These are phyloP conservation scores for Protomyces inouyei DNA, from an alignment of 1,139 yeast genomes.

Conservation along the genomic window DNA sequence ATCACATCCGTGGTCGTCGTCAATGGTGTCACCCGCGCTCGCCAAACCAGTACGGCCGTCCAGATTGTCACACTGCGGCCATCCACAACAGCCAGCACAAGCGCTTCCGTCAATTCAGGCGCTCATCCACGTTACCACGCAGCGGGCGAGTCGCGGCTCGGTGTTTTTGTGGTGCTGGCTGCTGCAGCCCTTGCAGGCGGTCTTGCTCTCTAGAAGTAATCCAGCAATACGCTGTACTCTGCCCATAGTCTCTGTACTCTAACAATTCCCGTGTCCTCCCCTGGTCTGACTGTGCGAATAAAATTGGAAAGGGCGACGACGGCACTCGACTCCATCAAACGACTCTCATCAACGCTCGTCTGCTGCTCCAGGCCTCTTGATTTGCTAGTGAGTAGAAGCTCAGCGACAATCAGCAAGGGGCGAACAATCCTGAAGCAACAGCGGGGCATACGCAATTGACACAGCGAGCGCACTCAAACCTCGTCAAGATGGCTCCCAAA, in stretches of 20 bases:
- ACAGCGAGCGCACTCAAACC: neutral
- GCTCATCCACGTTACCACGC: neutral
- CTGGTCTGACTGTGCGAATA: too few species aligned
- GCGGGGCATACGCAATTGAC: too few species aligned
- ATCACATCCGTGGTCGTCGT: constrained; percentile 15
- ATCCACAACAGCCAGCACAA: neutral
- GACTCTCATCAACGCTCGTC: too few species aligned
- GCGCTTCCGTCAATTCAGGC: constrained; percentile 1
- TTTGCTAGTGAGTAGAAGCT: too few species aligned
- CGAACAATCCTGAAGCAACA: too few species aligned
- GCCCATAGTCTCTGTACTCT: too few species aligned
- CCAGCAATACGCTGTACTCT: too few species aligned
- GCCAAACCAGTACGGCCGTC: constrained; percentile 8
- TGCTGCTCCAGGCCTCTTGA: too few species aligned
- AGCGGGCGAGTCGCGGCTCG: neutral
- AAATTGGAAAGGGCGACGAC: too few species aligned
- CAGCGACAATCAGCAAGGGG: too few species aligned
- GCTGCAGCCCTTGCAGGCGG: neutral
- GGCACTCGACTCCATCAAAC: too few species aligned
- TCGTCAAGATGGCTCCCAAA: constrained; percentile 16
- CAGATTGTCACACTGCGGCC: constrained; percentile 9
- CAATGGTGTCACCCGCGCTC: constrained; percentile 5
- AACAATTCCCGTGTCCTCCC: too few species aligned
- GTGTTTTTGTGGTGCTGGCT: neutral
- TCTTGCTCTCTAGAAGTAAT: neutral